Evolutionary conservation across 1,284 basidiomycete genomes (phyloP).

Genomic region (Irpex rosettiformis): DNA sequence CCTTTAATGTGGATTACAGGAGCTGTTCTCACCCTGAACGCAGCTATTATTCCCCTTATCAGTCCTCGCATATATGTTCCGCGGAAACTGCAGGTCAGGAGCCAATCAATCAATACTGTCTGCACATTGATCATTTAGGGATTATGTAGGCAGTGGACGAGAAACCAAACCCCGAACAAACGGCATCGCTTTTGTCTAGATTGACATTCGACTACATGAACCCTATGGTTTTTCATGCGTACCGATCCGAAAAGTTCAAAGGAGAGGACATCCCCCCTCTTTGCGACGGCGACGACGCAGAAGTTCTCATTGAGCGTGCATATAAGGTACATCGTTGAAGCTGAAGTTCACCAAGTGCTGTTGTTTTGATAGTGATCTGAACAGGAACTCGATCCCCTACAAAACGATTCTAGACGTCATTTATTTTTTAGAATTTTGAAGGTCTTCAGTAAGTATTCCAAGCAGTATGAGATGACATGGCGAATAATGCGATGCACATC

Average conservation of each 20-base stretch:
- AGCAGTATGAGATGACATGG: too few relatives aligned
- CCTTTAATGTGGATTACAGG: conserved; percentile 23
- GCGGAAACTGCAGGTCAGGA: neutral
- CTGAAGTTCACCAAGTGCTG: too few relatives aligned
- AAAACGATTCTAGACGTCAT: conserved; percentile 9
- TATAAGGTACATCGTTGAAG: conserved; percentile 15
- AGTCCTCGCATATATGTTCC: conserved; percentile 39
- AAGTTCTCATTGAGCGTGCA: conserved; percentile 30
- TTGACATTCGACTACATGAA: conserved; percentile 51
- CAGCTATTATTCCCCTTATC: conserved; percentile 37
- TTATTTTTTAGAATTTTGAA: conserved; percentile 23
- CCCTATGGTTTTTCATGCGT: conserved; percentile 20
- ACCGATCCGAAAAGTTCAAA: conserved; percentile 14
- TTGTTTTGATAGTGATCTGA: too few relatives aligned
- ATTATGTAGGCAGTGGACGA: neutral
- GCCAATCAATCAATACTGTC: neutral
- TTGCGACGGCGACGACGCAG: conserved; percentile 38
- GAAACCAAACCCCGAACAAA: conserved; percentile 59
- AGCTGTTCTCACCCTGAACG: conserved; percentile 34
- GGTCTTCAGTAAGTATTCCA: conserved; percentile 14
- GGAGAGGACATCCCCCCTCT: conserved; percentile 31
- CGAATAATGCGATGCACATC: too few relatives aligned
- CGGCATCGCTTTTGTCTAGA: conserved; percentile 52
- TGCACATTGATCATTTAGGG: neutral
- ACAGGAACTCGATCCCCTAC: conserved; percentile 26